Conservation (phyloP, 208 protist genomes). For the Leptomonas seymouri region DNA sequence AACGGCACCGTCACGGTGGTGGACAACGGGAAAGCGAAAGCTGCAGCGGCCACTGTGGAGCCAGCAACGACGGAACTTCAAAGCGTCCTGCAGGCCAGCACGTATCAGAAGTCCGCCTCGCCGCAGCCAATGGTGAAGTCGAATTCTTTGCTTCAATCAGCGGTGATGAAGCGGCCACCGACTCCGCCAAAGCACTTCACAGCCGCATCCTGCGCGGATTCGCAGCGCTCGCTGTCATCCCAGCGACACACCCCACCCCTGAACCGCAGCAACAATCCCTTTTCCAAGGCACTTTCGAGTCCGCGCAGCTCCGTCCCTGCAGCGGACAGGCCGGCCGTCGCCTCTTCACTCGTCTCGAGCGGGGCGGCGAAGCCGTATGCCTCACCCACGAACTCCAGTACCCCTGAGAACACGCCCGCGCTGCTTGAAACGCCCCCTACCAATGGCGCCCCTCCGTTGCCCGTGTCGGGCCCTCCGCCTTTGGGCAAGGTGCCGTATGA, state of each 20-base stretch:
- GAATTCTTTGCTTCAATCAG: background rate
- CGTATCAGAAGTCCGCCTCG: background rate
- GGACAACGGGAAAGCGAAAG: too few relatives aligned
- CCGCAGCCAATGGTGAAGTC: background rate
- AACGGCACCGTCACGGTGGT: too few relatives aligned
- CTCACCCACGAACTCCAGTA: constrained; percentile 12
- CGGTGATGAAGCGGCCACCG: background rate
- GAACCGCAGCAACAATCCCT: background rate
- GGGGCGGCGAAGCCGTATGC: background rate
- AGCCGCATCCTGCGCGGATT: background rate
- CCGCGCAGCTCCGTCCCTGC: background rate
- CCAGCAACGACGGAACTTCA: constrained; percentile 15
- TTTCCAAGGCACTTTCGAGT: too few relatives aligned
- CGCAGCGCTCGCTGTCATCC: constrained; percentile 1
- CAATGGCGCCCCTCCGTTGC: background rate
- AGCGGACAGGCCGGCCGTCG: background rate
- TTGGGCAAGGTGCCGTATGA: constrained; percentile 18
- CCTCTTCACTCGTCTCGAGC: background rate
- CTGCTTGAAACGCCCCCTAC: background rate
- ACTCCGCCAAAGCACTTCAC: background rate
- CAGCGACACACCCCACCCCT: constrained; percentile 19
- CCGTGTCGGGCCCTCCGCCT: background rate
- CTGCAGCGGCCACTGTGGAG: constrained; percentile 3
- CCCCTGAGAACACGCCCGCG: background rate
- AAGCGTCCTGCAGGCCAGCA: too few relatives aligned